phyloP scores from a whole-genome alignment of 31 red algal genomes.

The Odonthalia washingtoniensis region DNA sequence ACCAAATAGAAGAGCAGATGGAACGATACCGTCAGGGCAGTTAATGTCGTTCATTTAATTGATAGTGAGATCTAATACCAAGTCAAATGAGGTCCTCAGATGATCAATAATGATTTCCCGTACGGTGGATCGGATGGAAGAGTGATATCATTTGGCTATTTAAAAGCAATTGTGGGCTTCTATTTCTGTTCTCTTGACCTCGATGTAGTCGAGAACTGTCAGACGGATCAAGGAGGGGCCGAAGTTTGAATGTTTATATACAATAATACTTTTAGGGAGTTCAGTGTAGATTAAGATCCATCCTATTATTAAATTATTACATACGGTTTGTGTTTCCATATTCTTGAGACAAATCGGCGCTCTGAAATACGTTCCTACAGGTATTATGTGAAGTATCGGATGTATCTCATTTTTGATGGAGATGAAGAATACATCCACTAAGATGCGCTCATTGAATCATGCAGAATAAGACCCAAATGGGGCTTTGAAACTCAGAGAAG shows the following conservation, averaged over 20 bases:
- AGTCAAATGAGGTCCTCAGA: background rate
- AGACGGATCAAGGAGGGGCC: conserved; percentile 19
- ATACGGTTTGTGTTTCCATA: background rate
- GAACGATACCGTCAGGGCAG: conserved; percentile 37
- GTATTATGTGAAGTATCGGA: conserved; percentile 35
- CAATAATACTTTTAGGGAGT: conserved; percentile 25
- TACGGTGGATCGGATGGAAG: conserved; percentile 6
- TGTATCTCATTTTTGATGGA: too few relatives aligned
- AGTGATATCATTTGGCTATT: conserved; percentile 49
- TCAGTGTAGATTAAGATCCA: conserved; percentile 43
- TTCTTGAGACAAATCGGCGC: conserved; percentile 12
- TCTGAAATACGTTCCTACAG: conserved; percentile 31
- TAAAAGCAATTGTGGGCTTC: background rate
- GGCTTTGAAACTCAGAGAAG: conserved; percentile 3
- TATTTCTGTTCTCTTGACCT: conserved; percentile 38
- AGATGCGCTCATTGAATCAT: conserved; percentile 29
- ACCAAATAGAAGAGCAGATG: conserved; percentile 46
- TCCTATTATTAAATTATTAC: background rate
- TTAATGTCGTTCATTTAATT: conserved; percentile 46
- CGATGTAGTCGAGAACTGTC: background rate
- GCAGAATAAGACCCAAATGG: too few relatives aligned
- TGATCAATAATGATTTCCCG: conserved; percentile 34
- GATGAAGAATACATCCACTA: conserved; percentile 38
- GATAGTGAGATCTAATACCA: conserved; percentile 4
- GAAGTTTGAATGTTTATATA: conserved; percentile 37